Base-by-base conservation (phyloP, 2,329 filamentous ascomycete genomes). In the Claviceps sp. region DNA sequence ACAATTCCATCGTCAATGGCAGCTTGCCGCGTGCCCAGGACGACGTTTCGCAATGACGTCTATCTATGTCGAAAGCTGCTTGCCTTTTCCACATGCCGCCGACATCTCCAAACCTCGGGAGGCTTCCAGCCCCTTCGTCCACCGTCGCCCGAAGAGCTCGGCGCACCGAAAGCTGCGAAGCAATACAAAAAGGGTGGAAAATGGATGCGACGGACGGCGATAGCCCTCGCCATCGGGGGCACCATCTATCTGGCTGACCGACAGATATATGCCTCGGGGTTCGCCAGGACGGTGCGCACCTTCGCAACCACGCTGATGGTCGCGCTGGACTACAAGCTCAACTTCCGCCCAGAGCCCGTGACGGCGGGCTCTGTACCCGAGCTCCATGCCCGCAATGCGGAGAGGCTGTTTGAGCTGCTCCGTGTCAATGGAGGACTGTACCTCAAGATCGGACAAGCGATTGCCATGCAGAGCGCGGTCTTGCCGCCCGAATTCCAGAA, bases 391-490 rank as follows among this genome's bases (percentile, higher is more conserved):
- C 83, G 93, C 55, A 95, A 86, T 63, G 93, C 93, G 0, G 81
- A 89, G 70, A 77, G 87, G 26, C 72, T 97, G 40, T 95, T 88
- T 55, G 76, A 91, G 34, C 71, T 98, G 56, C 75, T 97, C 58
- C 78, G 87, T 26, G 73, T 79, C 52, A 98, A 98, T 75, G 91
- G 93, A 54, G 93, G 93, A 0, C 70, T 98, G 18, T 98, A 97
- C 64, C 75, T 97, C 63, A 98, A 98, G 76, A 96, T 98, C 54
- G 93, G 93, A 0, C 93, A 98, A 73, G 93, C 93, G 4, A 91
- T 98, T 59, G 93, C 91, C 14, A 97, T 97, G 93, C 93, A 98
- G 74, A 91, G 87, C 59, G 91, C 91, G 0, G 83, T 97, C 26
- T 71, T 98, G 55, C 93, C 93, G 26, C 87, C 90, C 0, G 89